These are phyloP conservation scores for Psilocybe cyanescens DNA, from an alignment of 768 basidiomycete species.

Conservation along the genomic window DNA sequence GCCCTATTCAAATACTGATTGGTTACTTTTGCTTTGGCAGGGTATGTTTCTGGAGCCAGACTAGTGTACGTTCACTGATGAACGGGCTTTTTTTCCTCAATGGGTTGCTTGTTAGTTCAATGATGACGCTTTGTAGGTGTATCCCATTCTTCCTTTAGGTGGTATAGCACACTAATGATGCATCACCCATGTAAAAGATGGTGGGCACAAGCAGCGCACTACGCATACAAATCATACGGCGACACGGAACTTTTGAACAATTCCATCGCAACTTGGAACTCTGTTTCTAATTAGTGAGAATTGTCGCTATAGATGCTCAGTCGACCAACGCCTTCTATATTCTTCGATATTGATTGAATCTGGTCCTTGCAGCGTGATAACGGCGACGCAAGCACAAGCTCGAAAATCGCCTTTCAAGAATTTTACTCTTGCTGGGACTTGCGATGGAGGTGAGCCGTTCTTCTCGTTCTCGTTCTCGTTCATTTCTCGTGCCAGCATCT, in stretches of 20 bases:
- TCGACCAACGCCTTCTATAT: too few species aligned
- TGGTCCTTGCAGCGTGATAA: constrained; percentile 39
- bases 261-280: constrained; percentile 51
- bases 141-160: neutral
- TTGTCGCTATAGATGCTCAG: neutral
- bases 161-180: too few species aligned
- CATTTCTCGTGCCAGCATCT: too few species aligned
- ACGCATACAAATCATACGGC: constrained; percentile 52
- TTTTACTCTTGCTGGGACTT: constrained; percentile 44
- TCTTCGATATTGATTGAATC: too few species aligned
- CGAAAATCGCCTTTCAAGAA: constrained; percentile 43
- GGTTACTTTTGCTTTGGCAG: neutral
- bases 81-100: neutral
- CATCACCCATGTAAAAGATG: constrained; percentile 33
- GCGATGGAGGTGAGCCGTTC: constrained; percentile 41
- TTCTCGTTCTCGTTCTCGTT: too few species aligned
- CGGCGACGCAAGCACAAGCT: constrained; percentile 39
- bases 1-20: too few species aligned
- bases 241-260: constrained; percentile 44
- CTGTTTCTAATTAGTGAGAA: constrained; percentile 49
- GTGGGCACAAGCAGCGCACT: constrained; percentile 58
- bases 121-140: constrained; percentile 48
- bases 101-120: constrained; percentile 36
- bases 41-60: neutral
- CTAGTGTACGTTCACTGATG: neutral